Evolutionary conservation across 805 yeast genomes (phyloP), one percentile per base, ranked within the genome.

Genomic region (Yamadazyma olivae): DNA sequence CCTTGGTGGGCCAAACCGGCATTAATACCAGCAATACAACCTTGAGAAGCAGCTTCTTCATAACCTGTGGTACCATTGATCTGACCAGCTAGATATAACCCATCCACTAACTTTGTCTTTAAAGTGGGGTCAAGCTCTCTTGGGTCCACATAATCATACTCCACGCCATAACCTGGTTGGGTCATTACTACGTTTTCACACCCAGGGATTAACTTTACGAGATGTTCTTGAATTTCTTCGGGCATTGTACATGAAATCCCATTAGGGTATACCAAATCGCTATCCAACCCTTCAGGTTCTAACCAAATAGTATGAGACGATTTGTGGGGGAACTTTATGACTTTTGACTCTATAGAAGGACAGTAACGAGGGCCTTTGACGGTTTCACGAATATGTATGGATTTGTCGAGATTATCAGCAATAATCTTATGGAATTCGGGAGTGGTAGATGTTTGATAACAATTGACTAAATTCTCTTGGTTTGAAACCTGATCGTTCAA

Each of bases 101-200:
- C 97, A 8, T 71, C 61, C 2, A 93, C 78, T 3, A 74, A 58
- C 50, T 87, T 89, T 0, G 98, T 87, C 53, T 91, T 96, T 31
- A 93, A 60, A 0, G 95, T 84, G 30, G 70, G 73, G 36, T 71
- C 71, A 38, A 93, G 68, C 52, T 90, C 96, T 45, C 95, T 72
- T 2, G 99, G 99, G 53, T 93, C 96, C 19, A 93, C 82, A 56
- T 87, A 93, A 53, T 93, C 99, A 55, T 93, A 93, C 59, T 93
- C 99, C 2, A 93, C 99, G n/a, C 99, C 99, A 55, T 93, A 93
- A 0, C 97, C 99, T 0, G 97, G 96, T 54, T 90, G 96, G 9
- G 83, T 55, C 85, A 93, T 87, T n/a, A 63, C 67, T 0, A 84
- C 96, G 45, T 85, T 79, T 49, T 87, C 95, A 33, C 95, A 74